Base-by-base conservation (phyloP, 176 grass and related monocot genomes). In the Ampelocalamus luodianensis region DNA sequence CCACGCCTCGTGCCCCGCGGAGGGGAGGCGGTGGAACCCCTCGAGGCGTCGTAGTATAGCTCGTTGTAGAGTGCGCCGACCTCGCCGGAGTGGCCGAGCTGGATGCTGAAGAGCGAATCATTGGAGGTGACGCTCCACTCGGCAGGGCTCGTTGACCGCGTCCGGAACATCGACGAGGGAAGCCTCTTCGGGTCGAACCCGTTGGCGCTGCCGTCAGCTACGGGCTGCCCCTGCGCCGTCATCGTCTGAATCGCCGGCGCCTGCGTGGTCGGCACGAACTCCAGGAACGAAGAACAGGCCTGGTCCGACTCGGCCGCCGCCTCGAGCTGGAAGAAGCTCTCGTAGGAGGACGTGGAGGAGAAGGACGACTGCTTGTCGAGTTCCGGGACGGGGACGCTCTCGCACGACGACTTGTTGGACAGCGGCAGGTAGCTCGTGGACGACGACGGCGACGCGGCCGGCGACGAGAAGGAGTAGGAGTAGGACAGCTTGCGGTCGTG, bases 71-170 rank as follows among this genome's bases (percentile, higher is more conserved):
- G 39, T 15, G n/a, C 43, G 44, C 5, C 40, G 29, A 51, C 2
- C 17, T 81, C 77, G 71, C 22, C 71, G 77, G 42, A 44, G 64
- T 54, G n/a, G 22, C 64, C 51, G 53, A 82, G 70, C 63, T 69
- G 77, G 78, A 90, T 90, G 88, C 83, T 90, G 78, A 90, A 90
- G 8, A 90, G 71, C 71, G 83, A 85, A 0, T 82, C 71, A 83
- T 82, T 81, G 53, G 83, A 85, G 32, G 42, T 32, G 83, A 49
- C 53, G 83, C 88, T 90, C 88, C 88, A 90, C 15, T 76, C 70
- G 13, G 51, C 62, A 17, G 77, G 51, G 77, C 45, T 85, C 23
- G 70, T 68, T 3, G 87, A 85, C 32, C 5, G 27, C 68, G 76
- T 71, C 23, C 77, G 71, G 83, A 89, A 89, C 43, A 89, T 89